A percentile compares a stretch with the other conserved stretches of the same genome.
Conservation (phyloP, 2,329 filamentous ascomycete genomes). For the Fusarium clavum region DNA sequence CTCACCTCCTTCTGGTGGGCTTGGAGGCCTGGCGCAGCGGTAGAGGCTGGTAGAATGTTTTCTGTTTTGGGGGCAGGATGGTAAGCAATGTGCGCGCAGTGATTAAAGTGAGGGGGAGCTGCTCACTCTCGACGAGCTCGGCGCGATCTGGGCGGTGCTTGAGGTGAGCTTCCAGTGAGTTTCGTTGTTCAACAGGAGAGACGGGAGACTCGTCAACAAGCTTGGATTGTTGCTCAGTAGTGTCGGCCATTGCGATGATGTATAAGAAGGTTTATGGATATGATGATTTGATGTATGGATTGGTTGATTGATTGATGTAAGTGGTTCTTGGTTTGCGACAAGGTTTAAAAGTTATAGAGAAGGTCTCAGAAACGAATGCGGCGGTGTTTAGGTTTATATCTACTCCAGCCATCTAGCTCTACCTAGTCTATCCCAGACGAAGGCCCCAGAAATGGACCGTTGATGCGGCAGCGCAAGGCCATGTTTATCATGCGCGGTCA, state of each 20-base stretch:
- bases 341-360: constrained; percentile 7
- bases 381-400: constrained; percentile 42
- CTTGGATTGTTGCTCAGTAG: constrained; percentile 34
- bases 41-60: constrained; percentile 87
- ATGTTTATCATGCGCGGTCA: constrained; percentile 37
- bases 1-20: constrained; percentile 80
- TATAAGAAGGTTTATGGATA: neutral
- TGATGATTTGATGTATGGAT: neutral
- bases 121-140: constrained; percentile 81
- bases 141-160: constrained; percentile 79
- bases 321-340: constrained; percentile 9
- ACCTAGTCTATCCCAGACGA: constrained; percentile 17
- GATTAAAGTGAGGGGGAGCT: constrained; percentile 28
- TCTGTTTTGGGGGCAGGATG: constrained; percentile 59
- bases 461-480: constrained; percentile 45
- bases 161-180: constrained; percentile 79
- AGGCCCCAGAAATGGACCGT: constrained; percentile 43
- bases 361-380: constrained; percentile 31
- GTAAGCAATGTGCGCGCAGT: constrained; percentile 48
- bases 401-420: constrained; percentile 8
- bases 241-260: constrained; percentile 46
- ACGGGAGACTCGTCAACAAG: constrained; percentile 64
- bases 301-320: constrained; percentile 14
- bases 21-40: constrained; percentile 80
- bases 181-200: constrained; percentile 66